Conservation (phyloP, 202 grass and related monocot genomes). For the Zizania palustris region DNA sequence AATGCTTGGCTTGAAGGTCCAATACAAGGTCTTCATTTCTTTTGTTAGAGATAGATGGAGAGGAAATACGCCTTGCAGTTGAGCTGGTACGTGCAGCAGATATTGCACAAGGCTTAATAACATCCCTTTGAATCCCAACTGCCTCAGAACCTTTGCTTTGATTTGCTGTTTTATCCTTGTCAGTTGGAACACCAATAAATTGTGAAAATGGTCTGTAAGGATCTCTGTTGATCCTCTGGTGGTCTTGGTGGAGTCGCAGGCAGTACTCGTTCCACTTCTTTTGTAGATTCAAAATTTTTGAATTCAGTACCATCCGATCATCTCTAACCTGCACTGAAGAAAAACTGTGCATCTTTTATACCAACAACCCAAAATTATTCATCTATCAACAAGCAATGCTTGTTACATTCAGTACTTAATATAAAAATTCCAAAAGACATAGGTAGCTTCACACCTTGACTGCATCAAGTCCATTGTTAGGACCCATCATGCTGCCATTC, state of each 20-base stretch:
- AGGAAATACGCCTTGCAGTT: conserved; percentile 58
- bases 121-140: conserved; percentile 27
- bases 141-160: conserved; percentile 40
- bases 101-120: conserved; percentile 45
- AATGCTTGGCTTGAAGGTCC: conserved; percentile 56
- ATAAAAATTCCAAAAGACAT: conserved; percentile 24
- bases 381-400: not conserved
- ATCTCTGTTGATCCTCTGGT: conserved; percentile 46
- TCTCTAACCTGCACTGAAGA: conserved; percentile 84
- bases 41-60: conserved; percentile 55
- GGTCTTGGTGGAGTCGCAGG: conserved; percentile 47
- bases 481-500: conserved; percentile 52
- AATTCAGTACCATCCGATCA: conserved; percentile 68
- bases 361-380: conserved; percentile 34
- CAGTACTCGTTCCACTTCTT: conserved; percentile 93
- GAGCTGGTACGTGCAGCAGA: conserved; percentile 28
- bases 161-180: conserved; percentile 39
- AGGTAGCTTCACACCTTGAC: conserved; percentile 68
- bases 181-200: conserved; percentile 31
- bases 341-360: conserved; percentile 69
- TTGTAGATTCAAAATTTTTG: conserved; percentile 73
- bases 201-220: conserved; percentile 38
- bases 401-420: conserved; percentile 9
- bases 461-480: conserved; percentile 59
- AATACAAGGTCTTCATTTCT: conserved; percentile 57